Percentiles rank a stretch among this genome's conserved stretches.
Conservation (phyloP, 1,284 basidiomycete genomes). For the Crucibulum parvulum region DNA sequence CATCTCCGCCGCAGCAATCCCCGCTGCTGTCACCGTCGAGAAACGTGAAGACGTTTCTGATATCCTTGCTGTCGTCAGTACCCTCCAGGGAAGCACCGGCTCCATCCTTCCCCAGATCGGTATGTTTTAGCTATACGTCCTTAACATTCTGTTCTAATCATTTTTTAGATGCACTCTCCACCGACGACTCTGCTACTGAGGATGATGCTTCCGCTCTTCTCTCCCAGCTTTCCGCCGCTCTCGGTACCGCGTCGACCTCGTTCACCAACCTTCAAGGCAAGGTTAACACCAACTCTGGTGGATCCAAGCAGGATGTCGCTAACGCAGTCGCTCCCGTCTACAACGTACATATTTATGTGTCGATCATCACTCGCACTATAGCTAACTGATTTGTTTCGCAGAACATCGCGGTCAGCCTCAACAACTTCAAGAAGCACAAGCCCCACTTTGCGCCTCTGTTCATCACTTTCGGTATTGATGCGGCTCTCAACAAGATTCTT, state of each 20-base stretch:
- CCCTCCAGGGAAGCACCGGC: conserved; percentile 7
- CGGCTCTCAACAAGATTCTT: conserved; percentile 29
- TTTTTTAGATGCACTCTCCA: conserved; percentile 20
- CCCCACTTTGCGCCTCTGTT: conserved; percentile 27
- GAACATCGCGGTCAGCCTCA: conserved; percentile 28
- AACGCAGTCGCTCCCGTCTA: conserved; percentile 26
- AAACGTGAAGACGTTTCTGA: conserved; percentile 11
- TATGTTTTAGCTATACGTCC: background rate
- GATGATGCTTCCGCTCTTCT: background rate
- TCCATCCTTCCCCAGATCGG: conserved; percentile 11
- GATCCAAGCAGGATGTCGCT: conserved; percentile 25
- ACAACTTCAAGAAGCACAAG: conserved; percentile 23
- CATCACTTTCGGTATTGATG: conserved; percentile 25
- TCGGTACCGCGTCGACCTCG: conserved; percentile 23
- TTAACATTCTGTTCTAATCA: background rate
- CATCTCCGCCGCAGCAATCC: background rate
- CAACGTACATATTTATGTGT: conserved; percentile 14
- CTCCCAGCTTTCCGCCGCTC: conserved; percentile 21
- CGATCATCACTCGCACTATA: background rate
- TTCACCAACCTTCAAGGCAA: conserved; percentile 18
- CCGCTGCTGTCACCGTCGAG: conserved; percentile 4
- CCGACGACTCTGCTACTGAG: conserved; percentile 21
- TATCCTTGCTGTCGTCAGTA: conserved; percentile 9
- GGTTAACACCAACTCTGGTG: conserved; percentile 10
- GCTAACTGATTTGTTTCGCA: conserved; percentile 4